Conservation (phyloP, 108 stramenopile species). For the Skeletonema menzelii region DNA sequence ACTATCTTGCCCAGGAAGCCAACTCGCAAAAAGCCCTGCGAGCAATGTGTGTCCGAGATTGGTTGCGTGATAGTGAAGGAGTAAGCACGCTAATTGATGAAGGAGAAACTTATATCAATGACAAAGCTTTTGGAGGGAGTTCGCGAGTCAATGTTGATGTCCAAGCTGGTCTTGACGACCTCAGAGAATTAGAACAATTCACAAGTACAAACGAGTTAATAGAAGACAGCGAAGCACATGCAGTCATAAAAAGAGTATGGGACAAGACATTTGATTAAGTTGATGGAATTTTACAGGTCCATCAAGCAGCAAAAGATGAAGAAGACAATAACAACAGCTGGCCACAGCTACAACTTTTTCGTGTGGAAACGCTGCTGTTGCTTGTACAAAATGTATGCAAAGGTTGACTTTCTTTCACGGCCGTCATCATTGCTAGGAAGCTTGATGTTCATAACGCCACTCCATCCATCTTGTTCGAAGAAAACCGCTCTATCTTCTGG, state of each 20-base stretch:
- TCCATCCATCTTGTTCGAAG: slow-evolving; percentile 65
- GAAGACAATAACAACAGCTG: background rate
- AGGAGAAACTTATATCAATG: slow-evolving; percentile 32
- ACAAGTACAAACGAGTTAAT: slow-evolving; percentile 15
- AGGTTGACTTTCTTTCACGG: slow-evolving; percentile 30
- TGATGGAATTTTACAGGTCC: slow-evolving; percentile 12
- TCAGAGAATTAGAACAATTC: slow-evolving; percentile 50
- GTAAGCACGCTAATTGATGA: slow-evolving; percentile 5
- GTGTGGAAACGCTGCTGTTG: slow-evolving; percentile 3
- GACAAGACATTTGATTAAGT: slow-evolving; percentile 3
- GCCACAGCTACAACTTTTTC: background rate
- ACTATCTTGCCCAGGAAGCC: slow-evolving; percentile 68
- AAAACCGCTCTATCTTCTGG: slow-evolving; percentile 75
- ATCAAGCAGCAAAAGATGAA: background rate
- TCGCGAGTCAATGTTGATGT: slow-evolving; percentile 54
- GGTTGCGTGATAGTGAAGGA: slow-evolving; percentile 20
- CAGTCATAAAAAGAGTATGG: slow-evolving; percentile 24
- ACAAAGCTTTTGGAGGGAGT: slow-evolving; percentile 9
- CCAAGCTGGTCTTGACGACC: slow-evolving; percentile 56
- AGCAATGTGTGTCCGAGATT: slow-evolving; percentile 40
- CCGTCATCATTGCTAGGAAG: slow-evolving; percentile 18
- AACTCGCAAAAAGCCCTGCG: slow-evolving; percentile 68
- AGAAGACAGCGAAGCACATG: slow-evolving; percentile 8
- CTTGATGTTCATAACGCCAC: slow-evolving; percentile 42
- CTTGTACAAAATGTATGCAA: slow-evolving; percentile 49